Evolutionary conservation across 768 basidiomycete species (phyloP), one percentile per base, ranked within the genome.

Genomic region (Rubroboletus pulcherrimus): DNA sequence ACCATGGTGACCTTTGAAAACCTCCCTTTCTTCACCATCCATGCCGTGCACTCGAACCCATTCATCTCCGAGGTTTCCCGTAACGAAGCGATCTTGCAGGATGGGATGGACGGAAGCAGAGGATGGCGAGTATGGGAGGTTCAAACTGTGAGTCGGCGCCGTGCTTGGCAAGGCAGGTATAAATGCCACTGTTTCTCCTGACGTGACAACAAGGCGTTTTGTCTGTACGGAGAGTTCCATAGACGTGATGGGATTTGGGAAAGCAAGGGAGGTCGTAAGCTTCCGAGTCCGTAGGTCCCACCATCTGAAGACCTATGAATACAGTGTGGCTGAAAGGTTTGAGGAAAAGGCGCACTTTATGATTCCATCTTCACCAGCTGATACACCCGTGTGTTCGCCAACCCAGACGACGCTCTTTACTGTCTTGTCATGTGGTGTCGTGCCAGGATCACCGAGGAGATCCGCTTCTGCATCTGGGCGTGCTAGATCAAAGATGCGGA

Each of bases 31-130:
- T 70, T 88, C 86, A 2, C 96, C 97, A 33, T 89, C 83, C 66
- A 95, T 85, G 15, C 88, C 89, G 69, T 98, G 93, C 31, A 98
- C 84, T 35, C 96, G 81, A 43, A 99, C 94, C 97, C 97, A 98
- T 64, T 98, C 94, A 71, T 99, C 97, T 14, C 81, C 82, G 49
- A 81, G 78, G 62, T 86, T 91, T 39, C 97, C 97, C 0, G 93
- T 93, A 54, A 98, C 89, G 73, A 98, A 98, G 48, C 92, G 83
- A 68, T 96, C 90, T 66, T 91, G 85, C 43, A 82, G 75, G 59
- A 88, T 81, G 3, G 97, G 97, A 68, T 98, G 96, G 46, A 99
- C 85, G 1, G 96, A 96, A 37, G 93, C 95, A 2, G 93, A 96
- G 4, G 96, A 97, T 4, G 93, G 92, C 24, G 87, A 81, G 68